phyloP scores from a whole-genome alignment of 768 basidiomycete genomes.

The Leucogyrophana mollusca region DNA sequence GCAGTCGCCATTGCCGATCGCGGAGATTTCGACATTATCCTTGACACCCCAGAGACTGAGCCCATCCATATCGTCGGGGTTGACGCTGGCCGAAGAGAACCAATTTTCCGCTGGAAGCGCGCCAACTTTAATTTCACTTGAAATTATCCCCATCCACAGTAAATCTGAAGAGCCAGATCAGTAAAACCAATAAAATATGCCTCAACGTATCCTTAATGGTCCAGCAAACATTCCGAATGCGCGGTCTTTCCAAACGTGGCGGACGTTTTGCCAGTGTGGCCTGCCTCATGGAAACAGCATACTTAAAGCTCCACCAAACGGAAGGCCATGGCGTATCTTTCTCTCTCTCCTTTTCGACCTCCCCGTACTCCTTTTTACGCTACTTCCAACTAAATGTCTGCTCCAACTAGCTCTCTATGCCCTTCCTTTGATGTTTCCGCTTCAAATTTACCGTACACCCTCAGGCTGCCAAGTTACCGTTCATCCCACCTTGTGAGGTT shows the following conservation, averaged over 20 bases:
- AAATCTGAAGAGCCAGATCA: not conserved
- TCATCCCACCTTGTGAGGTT: conserved; percentile 16
- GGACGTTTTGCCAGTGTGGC: conserved; percentile 13
- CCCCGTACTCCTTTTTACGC: not conserved
- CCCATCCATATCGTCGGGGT: too few relatives aligned
- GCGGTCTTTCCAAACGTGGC: conserved; percentile 21
- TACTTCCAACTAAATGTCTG: not conserved
- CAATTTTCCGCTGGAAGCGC: too few relatives aligned
- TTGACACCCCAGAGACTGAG: too few relatives aligned
- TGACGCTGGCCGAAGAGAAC: too few relatives aligned
- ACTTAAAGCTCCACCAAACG: conserved; percentile 15
- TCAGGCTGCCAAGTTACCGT: conserved; percentile 22
- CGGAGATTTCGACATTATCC: too few relatives aligned
- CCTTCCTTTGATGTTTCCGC: conserved; percentile 4
- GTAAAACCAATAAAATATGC: not conserved
- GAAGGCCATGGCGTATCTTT: conserved; percentile 9
- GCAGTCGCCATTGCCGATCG: too few relatives aligned
- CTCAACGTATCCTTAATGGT: conserved; percentile 5
- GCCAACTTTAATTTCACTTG: too few relatives aligned
- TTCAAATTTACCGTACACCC: conserved; percentile 7
- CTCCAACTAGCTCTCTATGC: not conserved
- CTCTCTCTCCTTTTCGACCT: conserved; percentile 18
- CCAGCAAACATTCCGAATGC: conserved; percentile 13
- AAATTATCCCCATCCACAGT: too few relatives aligned
- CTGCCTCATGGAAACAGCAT: conserved; percentile 23